These are phyloP conservation scores for Syzygium malaccense DNA, from an alignment of 441 rosid species.

Conservation along the genomic window DNA sequence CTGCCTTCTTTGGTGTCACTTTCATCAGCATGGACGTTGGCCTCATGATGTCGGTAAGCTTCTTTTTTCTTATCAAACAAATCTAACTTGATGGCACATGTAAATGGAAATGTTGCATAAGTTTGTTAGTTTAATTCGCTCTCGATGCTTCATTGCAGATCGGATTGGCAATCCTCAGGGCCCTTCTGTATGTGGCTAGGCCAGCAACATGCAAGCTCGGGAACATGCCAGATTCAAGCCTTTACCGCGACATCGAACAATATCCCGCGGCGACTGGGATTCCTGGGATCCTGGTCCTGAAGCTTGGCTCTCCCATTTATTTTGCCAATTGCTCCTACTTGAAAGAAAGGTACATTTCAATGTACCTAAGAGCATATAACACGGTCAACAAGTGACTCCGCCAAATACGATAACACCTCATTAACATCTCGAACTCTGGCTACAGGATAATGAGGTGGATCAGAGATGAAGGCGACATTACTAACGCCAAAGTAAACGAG, in stretches of 20 bases:
- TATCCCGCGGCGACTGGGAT: constrained; percentile 36
- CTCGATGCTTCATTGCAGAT: constrained; percentile 23
- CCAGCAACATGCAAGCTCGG: constrained; percentile 72
- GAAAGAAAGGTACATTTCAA: constrained; percentile 49
- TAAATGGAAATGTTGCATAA: neutral
- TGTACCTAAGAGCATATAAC: neutral
- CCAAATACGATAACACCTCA: neutral
- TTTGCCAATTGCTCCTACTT: constrained; percentile 69
- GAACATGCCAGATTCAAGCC: constrained; percentile 35
- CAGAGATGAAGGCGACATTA: constrained; percentile 31
- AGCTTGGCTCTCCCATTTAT: constrained; percentile 86
- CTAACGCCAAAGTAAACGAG: constrained; percentile 14
- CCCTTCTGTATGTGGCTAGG: constrained; percentile 64
- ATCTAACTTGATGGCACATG: neutral
- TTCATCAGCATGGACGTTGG: constrained; percentile 85
- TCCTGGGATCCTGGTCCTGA: constrained; percentile 57
- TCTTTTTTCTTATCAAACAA: neutral
- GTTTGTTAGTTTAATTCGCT: neutral
- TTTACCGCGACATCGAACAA: constrained; percentile 65
- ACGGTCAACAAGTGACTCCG: neutral
- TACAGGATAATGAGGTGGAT: constrained; percentile 57
- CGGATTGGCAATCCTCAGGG: constrained; percentile 50
- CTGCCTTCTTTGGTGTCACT: constrained; percentile 68
- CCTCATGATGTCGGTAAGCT: constrained; percentile 54
- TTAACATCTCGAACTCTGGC: neutral